A percentile compares a stretch with the other conserved stretches of the same genome.
These are phyloP conservation scores for Insectozyma bohioensis DNA, from an alignment of 1,139 yeast genomes.

Conservation along the genomic window DNA sequence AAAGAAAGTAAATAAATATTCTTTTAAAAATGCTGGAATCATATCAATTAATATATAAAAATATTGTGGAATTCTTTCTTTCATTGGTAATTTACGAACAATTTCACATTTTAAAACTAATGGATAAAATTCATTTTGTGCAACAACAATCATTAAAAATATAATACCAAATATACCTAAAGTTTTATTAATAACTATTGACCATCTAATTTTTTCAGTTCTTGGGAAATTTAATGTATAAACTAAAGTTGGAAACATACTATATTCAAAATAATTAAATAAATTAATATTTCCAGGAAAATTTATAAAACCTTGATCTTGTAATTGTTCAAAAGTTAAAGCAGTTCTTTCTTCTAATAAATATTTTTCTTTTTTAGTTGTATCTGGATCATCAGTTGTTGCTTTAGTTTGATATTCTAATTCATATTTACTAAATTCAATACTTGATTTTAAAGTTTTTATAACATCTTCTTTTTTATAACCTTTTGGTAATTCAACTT, in stretches of 20 bases:
- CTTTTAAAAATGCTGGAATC: slow-evolving; percentile 73
- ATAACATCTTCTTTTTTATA: slow-evolving; percentile 25
- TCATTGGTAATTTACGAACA: slow-evolving; percentile 47
- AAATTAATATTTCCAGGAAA: slow-evolving; percentile 77
- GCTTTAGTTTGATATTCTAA: slow-evolving; percentile 47
- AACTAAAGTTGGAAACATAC: slow-evolving; percentile 92
- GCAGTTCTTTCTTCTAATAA: slow-evolving; percentile 12
- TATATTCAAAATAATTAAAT: slow-evolving; percentile 65
- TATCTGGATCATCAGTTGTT: slow-evolving; percentile 14
- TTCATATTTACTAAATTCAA: slow-evolving; percentile 65
- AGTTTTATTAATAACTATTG: slow-evolving; percentile 66
- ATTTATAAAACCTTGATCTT: slow-evolving; percentile 23
- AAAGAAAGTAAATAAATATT: slow-evolving; percentile 79
- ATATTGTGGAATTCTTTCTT: slow-evolving; percentile 50
- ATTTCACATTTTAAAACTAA: slow-evolving; percentile 59
- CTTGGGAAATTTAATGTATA: slow-evolving; percentile 81
- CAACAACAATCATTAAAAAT: slow-evolving; percentile 74
- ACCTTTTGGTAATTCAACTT: slow-evolving; percentile 19
- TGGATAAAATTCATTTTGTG: slow-evolving; percentile 80
- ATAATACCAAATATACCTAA: slow-evolving; percentile 86
- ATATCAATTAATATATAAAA: slow-evolving; percentile 68
- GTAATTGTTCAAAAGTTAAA: slow-evolving; percentile 20
- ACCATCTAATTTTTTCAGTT: slow-evolving; percentile 65
- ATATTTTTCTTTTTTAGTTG: slow-evolving; percentile 7
- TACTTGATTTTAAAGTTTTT: slow-evolving; percentile 41